These are phyloP conservation scores for Rutidosis leptorrhynchoides DNA, from an alignment of 129 eudicot genomes.

Conservation along the genomic window DNA sequence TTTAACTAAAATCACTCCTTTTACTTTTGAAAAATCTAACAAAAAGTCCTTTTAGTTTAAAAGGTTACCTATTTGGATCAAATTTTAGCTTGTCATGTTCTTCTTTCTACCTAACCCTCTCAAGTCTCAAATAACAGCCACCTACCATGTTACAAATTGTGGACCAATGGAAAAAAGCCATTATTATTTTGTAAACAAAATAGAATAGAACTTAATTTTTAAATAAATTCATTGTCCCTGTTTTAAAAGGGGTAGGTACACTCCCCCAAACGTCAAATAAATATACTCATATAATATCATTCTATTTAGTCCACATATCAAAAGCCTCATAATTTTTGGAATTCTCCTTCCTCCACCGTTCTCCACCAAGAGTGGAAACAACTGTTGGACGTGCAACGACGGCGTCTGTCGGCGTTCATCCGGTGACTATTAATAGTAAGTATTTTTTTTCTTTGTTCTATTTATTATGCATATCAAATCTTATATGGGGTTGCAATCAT, in stretches of 20 bases:
- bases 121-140: too few species aligned
- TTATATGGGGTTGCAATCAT: constrained; percentile 14
- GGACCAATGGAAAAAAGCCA: constrained; percentile 13
- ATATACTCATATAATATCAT: constrained; percentile 17
- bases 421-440: constrained; percentile 30
- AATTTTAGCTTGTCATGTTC: neutral
- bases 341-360: constrained; percentile 19
- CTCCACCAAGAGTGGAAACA: constrained; percentile 16
- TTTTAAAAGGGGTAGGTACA: constrained; percentile 31
- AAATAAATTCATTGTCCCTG: neutral
- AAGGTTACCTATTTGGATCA: neutral
- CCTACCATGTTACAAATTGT: constrained; percentile 14
- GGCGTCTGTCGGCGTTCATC: constrained; percentile 17
- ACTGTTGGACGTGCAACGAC: constrained; percentile 9
- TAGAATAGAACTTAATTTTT: neutral
- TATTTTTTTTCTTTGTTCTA: neutral
- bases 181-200: neutral
- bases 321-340: neutral
- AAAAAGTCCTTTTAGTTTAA: neutral
- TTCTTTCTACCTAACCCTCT: neutral
- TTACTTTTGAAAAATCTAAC: too few species aligned
- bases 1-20: neutral
- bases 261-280: constrained; percentile 15
- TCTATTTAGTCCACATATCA: neutral
- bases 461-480: constrained; percentile 6